Evolutionary conservation across 1,284 basidiomycete genomes (phyloP), one percentile per base, ranked within the genome.

Genomic region (Coniophora puteana): DNA sequence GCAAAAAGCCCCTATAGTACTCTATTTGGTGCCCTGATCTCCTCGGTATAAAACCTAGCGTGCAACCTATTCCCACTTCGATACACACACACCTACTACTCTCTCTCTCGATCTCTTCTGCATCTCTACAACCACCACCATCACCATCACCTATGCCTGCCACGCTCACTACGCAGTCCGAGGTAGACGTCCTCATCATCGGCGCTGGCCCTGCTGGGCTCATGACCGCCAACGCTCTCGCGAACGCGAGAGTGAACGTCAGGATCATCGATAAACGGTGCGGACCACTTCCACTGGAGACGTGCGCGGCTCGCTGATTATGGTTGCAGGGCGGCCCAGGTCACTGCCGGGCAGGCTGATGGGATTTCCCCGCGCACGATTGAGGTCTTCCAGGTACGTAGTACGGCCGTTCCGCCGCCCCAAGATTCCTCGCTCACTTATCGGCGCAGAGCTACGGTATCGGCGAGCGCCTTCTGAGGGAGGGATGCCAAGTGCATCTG

Each of bases 111-210:
- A n/a, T n/a, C n/a, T n/a, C n/a, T n/a, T n/a, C n/a, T n/a, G n/a
- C n/a, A n/a, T n/a, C n/a, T n/a, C n/a, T n/a, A n/a, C n/a, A n/a
- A n/a, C n/a, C n/a, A n/a, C n/a, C n/a, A n/a, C n/a, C 25, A 23
- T 36, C 41, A n/a, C 29, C 18, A 22, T 30, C 24, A 17, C 26
- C 20, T 8, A 31, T 25, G 16, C 23, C 34, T 31, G 31, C 29
- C 14, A 33, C 14, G 21, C 51, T 48, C 40, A 10, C 47, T 35
- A 46, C 17, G 38, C 44, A 43, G 6, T 57, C 59, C 10, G 42
- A 71, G 28, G 69, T 77, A 30, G 79, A 81, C 54, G 76, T 80
- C 27, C 65, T 80, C 45, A 62, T 81, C 41, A 61, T 76, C 31
- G 72, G 74, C 10, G 72, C 71, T 22, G 75, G 75, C 4, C 76